A percentile compares a stretch with the other conserved stretches of the same genome.
phyloP scores from a whole-genome alignment of 2,329 filamentous ascomycete genomes.

The Anisogramma anomala region DNA sequence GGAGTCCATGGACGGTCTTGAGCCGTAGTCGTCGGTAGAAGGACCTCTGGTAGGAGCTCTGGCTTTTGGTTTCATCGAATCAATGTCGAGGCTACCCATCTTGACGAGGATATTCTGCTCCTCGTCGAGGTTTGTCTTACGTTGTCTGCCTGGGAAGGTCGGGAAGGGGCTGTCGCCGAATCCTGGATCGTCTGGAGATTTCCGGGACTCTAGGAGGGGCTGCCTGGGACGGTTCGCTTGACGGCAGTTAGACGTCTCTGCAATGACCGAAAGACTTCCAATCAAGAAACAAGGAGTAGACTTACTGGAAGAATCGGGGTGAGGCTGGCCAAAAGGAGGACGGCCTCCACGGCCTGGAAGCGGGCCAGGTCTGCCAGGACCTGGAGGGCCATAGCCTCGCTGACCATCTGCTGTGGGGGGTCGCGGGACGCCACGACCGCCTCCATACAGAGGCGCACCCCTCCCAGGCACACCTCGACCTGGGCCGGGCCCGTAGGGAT shows the following conservation, averaged over 20 bases:
- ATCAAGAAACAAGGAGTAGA: conserved; percentile 6
- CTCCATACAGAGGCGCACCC: conserved; percentile 29
- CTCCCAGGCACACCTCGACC: conserved; percentile 30
- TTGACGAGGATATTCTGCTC: conserved; percentile 30
- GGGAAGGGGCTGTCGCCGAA: conserved; percentile 32
- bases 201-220: conserved; percentile 17
- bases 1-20: conserved; percentile 25
- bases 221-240: conserved; percentile 20
- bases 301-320: conserved; percentile 33
- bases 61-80: conserved; percentile 8
- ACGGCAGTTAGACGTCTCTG: conserved; percentile 14
- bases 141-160: conserved; percentile 29
- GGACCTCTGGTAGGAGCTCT: conserved; percentile 15
- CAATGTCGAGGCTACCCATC: conserved; percentile 31
- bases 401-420: conserved; percentile 28
- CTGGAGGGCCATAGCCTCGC: conserved; percentile 21
- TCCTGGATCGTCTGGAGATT: conserved; percentile 21
- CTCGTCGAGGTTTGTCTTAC: conserved; percentile 29
- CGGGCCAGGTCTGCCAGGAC: conserved; percentile 25
- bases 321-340: conserved; percentile 26
- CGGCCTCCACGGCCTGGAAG: conserved; percentile 27
- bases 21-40: conserved; percentile 20
- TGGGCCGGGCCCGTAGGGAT: conserved; percentile 31
- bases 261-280: conserved; percentile 1
- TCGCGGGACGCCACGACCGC: conserved; percentile 33